Evolutionary conservation across 257 asterid species (phyloP).

Genomic region (Salvia splendens): DNA sequence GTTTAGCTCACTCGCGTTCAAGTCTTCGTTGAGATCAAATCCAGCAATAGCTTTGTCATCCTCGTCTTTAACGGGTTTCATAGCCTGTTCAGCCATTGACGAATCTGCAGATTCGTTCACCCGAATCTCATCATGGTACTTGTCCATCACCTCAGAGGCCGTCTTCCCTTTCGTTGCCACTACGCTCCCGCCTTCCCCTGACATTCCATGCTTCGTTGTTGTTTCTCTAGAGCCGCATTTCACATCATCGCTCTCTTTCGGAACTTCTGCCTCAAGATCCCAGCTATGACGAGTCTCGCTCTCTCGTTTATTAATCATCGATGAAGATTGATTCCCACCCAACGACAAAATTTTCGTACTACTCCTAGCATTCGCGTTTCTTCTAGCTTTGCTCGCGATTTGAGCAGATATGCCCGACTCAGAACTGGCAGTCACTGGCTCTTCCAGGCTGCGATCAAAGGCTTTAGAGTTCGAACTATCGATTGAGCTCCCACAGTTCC

Average conservation of each 20-base stretch:
- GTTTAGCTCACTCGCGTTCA: constrained; percentile 30
- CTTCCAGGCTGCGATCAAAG: constrained; percentile 36
- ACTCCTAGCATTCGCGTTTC: no score
- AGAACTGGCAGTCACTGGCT: constrained; percentile 41
- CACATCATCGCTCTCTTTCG: background rate
- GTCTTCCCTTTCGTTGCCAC: constrained; percentile 11
- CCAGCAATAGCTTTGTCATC: constrained; percentile 27
- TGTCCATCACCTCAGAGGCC: constrained; percentile 18
- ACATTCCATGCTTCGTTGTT: no score
- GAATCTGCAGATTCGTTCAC: constrained; percentile 28
- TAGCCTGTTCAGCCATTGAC: constrained; percentile 17
- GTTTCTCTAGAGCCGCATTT: constrained; percentile 24
- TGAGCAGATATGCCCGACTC: constrained; percentile 43
- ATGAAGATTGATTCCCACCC: constrained; percentile 16
- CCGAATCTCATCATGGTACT: background rate
- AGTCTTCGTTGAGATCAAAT: constrained; percentile 64
- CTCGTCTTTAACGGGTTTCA: constrained; percentile 23
- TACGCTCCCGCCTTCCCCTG: constrained; percentile 23
- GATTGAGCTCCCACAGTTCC: constrained; percentile 34
- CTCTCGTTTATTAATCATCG: constrained; percentile 11
- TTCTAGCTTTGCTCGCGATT: constrained; percentile 32
- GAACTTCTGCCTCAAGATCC: constrained; percentile 21
- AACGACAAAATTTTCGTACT: constrained; percentile 27
- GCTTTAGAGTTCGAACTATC: constrained; percentile 30
- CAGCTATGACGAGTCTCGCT: background rate